phyloP scores from a whole-genome alignment of 768 basidiomycete species.

The Mycena latifolia region DNA sequence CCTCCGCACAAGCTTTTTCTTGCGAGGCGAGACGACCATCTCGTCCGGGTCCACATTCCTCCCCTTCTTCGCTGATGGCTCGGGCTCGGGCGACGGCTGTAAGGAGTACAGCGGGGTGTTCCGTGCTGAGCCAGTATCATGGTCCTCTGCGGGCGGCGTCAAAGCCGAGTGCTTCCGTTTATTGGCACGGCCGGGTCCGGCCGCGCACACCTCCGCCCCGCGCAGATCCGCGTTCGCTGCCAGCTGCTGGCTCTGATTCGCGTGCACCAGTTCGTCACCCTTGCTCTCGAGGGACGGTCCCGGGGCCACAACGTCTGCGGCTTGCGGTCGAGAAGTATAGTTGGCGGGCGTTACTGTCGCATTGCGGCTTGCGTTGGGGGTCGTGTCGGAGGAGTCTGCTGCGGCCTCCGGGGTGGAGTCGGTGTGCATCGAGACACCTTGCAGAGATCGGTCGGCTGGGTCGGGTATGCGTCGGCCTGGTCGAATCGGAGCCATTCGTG shows the following conservation, averaged over 20 bases:
- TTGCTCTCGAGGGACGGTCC: conserved; percentile 35
- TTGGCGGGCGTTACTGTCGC: neutral
- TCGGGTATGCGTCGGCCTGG: conserved; percentile 10
- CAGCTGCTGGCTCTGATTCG: conserved; percentile 54
- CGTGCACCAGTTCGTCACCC: conserved; percentile 55
- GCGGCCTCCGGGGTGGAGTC: neutral
- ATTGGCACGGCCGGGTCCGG: no score
- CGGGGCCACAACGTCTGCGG: no score
- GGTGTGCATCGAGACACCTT: conserved; percentile 5
- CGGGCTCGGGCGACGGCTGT: no score
- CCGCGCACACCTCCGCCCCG: neutral
- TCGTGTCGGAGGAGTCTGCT: neutral
- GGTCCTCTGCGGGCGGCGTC: no score
- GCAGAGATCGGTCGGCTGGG: conserved; percentile 1
- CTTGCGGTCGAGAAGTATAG: no score
- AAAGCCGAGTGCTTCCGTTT: no score
- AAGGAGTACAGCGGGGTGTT: conserved; percentile 28
- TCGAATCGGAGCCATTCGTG: conserved; percentile 84
- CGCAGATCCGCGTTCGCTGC: neutral
- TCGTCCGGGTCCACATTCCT: conserved; percentile 6
- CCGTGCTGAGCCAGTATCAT: neutral
- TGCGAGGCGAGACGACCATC: conserved; percentile 10
- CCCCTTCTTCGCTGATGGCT: conserved; percentile 12
- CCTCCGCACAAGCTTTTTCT: neutral
- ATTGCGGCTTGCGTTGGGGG: neutral